These are phyloP conservation scores for Podospora comata DNA, from an alignment of 495 filamentous ascomycete species.

Conservation along the genomic window DNA sequence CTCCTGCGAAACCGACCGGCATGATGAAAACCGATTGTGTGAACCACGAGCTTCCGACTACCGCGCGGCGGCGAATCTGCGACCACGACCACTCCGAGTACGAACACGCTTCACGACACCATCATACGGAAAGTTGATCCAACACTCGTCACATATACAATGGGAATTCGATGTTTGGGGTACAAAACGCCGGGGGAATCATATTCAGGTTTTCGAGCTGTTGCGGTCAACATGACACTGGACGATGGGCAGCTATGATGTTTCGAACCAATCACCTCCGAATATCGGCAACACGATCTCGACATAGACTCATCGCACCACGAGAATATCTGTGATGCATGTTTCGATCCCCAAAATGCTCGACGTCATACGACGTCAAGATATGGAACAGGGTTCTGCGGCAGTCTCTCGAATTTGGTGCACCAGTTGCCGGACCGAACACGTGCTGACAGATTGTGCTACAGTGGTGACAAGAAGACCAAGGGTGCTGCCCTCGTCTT, in stretches of 20 bases:
- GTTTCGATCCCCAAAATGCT: not conserved
- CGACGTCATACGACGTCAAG: not conserved
- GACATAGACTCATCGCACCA: not conserved
- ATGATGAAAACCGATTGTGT: not conserved
- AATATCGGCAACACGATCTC: not conserved
- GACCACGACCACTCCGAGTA: not conserved
- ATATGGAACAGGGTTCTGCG: not conserved
- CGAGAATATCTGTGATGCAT: not conserved
- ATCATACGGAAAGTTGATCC: not conserved
- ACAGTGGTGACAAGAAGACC: conserved; percentile 99
- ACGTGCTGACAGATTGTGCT: conserved; percentile 27
- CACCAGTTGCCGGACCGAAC: conserved; percentile 13
- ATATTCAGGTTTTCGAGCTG: not conserved
- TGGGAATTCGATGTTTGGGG: not conserved
- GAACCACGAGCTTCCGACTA: not conserved
- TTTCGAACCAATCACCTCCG: not conserved
- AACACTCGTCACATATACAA: not conserved
- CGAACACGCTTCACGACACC: not conserved
- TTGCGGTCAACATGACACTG: not conserved
- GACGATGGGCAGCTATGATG: not conserved
- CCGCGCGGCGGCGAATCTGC: conserved; percentile 1
- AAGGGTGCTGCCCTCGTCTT: conserved; percentile 99
- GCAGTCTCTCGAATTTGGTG: conserved; percentile 17
- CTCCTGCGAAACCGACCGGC: conserved; percentile 13
- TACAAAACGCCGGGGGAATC: not conserved